Base-by-base conservation (phyloP, 2,329 filamentous ascomycete species). In the Hirsutella thompsonii region DNA sequence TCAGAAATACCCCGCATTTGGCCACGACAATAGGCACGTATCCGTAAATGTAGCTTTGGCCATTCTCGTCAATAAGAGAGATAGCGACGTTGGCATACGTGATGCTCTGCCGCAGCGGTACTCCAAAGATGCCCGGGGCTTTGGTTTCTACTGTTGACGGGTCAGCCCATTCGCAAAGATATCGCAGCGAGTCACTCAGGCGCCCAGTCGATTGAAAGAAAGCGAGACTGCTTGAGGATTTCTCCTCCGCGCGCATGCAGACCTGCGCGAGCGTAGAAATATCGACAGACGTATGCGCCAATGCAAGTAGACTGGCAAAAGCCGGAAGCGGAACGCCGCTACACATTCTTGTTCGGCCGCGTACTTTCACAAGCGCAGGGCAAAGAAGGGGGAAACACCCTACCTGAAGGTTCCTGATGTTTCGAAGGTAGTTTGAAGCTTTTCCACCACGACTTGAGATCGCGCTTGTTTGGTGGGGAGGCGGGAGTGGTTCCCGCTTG, bases 21-120 rank as follows among this genome's bases (percentile, higher is more conserved):
- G 92, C 92, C 41, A 98, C 90, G 35, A 98, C 90, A 49, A 98
- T 96, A 16, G 92, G 92, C 8, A 98, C 90, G 56, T 96, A 96
- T 55, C 92, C 92, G 60, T 96, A 98, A 41, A 96, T 95, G 61
- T 94, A 96, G 64, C 87, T 94, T 60, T 92, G 79, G 26, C 90
- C 90, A 49, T 92, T 76, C 49, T 90, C 86, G 58, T 96, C 89
- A 49, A 92, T 84, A 21, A 98, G 75, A 19, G 90, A 96, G 55
- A 98, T 98, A 48, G 92, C 92, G 45, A 98, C 92, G 57, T 96
- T 98, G 44, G 92, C 92, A 60, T 98, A 96, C 45, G 83, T 84
- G 60, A 98, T 96, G 65, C 90, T 96, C 56, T 89, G 81, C 53
- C 88, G 85, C 44, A 98, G 73, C 32, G 92, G 88, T 28, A 98